phyloP scores from a whole-genome alignment of 2,329 filamentous ascomycete species.

The Colletotrichum acutatum region DNA sequence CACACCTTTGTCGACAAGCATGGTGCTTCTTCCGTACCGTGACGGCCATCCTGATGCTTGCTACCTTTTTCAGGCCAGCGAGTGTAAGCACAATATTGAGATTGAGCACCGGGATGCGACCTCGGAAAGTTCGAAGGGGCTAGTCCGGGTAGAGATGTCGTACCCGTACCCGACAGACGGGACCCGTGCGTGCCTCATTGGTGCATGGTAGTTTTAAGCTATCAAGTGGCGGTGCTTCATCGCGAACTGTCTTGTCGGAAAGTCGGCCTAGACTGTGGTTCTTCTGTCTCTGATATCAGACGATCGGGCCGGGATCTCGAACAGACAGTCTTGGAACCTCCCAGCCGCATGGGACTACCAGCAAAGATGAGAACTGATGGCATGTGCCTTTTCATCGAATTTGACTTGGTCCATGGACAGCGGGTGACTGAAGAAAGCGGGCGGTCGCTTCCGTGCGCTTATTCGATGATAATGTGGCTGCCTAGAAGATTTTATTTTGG shows the following conservation, averaged over 20 bases:
- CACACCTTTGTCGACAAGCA: neutral
- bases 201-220: neutral
- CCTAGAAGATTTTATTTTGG: neutral
- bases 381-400: neutral
- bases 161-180: slow-evolving; percentile 31
- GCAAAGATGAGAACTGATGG: neutral
- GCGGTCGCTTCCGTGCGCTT: neutral
- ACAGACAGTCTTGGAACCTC: slow-evolving; percentile 29
- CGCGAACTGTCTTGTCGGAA: neutral
- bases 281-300: slow-evolving; percentile 21
- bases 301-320: slow-evolving; percentile 27
- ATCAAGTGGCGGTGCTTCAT: neutral
- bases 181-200: slow-evolving; percentile 19
- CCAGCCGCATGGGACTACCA: neutral
- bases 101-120: neutral
- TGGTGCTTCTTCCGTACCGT: neutral
- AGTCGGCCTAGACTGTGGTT: neutral
- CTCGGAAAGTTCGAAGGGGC: neutral
- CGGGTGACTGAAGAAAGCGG: neutral
- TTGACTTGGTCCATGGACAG: neutral
- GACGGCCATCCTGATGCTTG: neutral
- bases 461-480: neutral
- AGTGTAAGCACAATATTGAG: neutral
- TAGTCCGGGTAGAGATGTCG: slow-evolving; percentile 6
- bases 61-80: neutral